Base-by-base conservation (phyloP, 495 filamentous ascomycete species). In the Physcia stellaris region DNA sequence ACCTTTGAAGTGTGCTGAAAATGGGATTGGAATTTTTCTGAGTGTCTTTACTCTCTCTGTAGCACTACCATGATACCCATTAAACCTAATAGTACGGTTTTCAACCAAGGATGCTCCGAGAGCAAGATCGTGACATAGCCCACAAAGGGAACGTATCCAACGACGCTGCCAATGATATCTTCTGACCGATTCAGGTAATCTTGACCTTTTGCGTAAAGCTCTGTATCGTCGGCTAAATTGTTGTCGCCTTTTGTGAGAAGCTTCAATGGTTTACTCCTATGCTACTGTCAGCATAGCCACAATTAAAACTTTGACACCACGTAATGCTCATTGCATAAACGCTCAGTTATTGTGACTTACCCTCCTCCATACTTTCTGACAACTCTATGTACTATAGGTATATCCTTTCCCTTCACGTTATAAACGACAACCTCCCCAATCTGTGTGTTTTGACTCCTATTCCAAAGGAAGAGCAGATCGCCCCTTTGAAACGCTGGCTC, bases 211-310 rank as follows among this genome's bases (percentile, higher is more conserved):
- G 87, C 85, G 50, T 87, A 94, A 3, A 99, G 73, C 59, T 94
- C 87, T 10, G 84, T 92, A 57, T 99, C 90, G 55, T 96, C 90
- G 2, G 85, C 80, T 7, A 75, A 57, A 52, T 99, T 99, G 64
- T 96, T 96, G 58, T 99, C 90, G 38, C 90, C 90, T 62, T 96
- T 99, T n/a, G 90, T 99, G 20, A 99, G 71, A 10, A 96, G 70
- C 38, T 75, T 67, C 26, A 73, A 47, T 10, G 70, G 68, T 18
- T 55, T 50, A 31, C 43, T 49, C 34, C 62, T 63, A 40, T 28
- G 2, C 24, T 7, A 28, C 13, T 28, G n/a, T n/a, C n/a, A n/a
- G n/a, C n/a, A n/a, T n/a, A 2, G 31, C n/a, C 6, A 32, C 33
- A 7, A 23, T 33, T 33, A 28, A 32, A 16, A 15, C 16, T 19